These are phyloP conservation scores for Kalmusia sp. DNA, from an alignment of 2,329 filamentous ascomycete genomes.

Conservation along the genomic window DNA sequence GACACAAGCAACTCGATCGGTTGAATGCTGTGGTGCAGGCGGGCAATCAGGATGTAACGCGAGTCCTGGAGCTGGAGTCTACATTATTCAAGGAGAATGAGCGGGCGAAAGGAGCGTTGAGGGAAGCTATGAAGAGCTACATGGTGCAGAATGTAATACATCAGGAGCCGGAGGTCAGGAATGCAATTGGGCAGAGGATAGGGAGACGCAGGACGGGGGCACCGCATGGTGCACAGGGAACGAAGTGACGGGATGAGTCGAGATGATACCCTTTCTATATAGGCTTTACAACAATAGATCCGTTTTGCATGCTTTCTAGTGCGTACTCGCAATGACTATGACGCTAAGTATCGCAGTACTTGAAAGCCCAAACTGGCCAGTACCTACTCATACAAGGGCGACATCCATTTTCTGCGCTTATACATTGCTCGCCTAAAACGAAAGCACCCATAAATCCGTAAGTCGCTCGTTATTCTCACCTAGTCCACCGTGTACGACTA, in stretches of 20 bases:
- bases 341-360: no score
- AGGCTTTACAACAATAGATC: no score
- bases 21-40: slow-evolving; percentile 67
- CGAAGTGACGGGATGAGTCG: slow-evolving; percentile 18
- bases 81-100: slow-evolving; percentile 80
- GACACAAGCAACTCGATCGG: slow-evolving; percentile 69
- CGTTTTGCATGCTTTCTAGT: no score
- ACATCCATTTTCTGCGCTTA: no score
- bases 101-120: slow-evolving; percentile 65
- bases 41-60: slow-evolving; percentile 72
- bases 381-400: background rate
- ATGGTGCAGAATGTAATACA: slow-evolving; percentile 80
- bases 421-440: no score
- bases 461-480: slow-evolving; percentile 60
- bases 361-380: no score
- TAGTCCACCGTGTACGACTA: slow-evolving; percentile 61
- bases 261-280: slow-evolving; percentile 6
- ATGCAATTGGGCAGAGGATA: slow-evolving; percentile 75
- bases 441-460: slow-evolving; percentile 57
- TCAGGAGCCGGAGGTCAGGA: slow-evolving; percentile 80
- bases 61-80: slow-evolving; percentile 79
- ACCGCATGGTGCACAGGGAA: slow-evolving; percentile 62
- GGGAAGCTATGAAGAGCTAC: slow-evolving; percentile 81
- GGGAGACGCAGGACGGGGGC: slow-evolving; percentile 68
- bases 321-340: no score